A percentile compares a stretch with the other conserved stretches of the same genome.
These are phyloP conservation scores for Sphaerulina musiva DNA, from an alignment of 2,329 filamentous ascomycete species.

Conservation along the genomic window DNA sequence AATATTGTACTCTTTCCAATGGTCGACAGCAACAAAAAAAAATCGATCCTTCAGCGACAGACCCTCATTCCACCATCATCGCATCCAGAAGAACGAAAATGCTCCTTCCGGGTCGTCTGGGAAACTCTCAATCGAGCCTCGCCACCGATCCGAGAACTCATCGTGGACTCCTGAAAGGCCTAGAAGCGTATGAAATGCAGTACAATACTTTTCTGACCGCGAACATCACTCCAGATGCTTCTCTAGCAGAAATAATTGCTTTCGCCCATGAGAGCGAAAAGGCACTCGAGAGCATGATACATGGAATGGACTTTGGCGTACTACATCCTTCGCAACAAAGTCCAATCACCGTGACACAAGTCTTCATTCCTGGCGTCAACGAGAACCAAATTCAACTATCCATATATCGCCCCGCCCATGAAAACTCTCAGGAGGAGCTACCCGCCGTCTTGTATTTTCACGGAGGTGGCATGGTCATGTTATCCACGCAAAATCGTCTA, in stretches of 20 bases:
- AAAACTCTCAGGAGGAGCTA: neutral
- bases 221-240: neutral
- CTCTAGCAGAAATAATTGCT: neutral
- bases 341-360: neutral
- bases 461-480: constrained; percentile 26
- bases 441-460: constrained; percentile 27
- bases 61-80: too few relatives aligned
- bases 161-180: neutral
- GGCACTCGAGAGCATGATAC: constrained; percentile 3
- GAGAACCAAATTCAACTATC: constrained; percentile 18
- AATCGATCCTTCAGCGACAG: too few relatives aligned
- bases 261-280: neutral
- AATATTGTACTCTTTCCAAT: too few relatives aligned
- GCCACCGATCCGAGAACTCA: constrained; percentile 1
- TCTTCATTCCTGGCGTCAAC: constrained; percentile 13
- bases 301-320: neutral
- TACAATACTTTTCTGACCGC: neutral
- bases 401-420: constrained; percentile 1
- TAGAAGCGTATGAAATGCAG: constrained; percentile 1
- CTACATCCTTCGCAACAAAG: neutral
- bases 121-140: constrained; percentile 1
- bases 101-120: neutral
- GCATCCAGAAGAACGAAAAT: too few relatives aligned
- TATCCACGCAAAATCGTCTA: constrained; percentile 12
- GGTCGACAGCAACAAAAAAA: neutral